Evolutionary conservation across 371 early-diverging fungal species (phyloP), one percentile per base, ranked within the genome.

Genomic region (Batrachochytrium dendrobatidis): DNA sequence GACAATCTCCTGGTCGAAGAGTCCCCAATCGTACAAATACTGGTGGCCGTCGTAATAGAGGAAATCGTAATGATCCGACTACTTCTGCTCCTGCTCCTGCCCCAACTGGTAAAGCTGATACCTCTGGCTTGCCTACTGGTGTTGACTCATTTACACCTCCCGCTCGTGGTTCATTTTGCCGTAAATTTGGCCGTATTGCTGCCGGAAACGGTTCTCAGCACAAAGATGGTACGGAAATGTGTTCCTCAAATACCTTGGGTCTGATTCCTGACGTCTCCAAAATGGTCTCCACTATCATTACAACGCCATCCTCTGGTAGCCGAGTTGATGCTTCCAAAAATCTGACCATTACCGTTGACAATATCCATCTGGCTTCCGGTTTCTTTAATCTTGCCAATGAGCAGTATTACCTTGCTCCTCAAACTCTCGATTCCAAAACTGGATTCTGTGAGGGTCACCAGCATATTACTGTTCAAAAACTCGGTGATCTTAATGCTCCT

Each of bases 241-340:
- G 73, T 56, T 61, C 66, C 18, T 18, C 24, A 20, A 67, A 65
- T 10, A 22, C 53, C 34, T 60, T 60, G 46, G 74, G 74, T 25
- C 56, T 45, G 20, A 48, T 74, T 55, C 75, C 75, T 34, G 29
- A 53, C 39, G 32, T 63, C 55, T 48, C 59, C 59, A 44, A 62
- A 22, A 74, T 74, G 75, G 71, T 72, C 44, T 70, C 70, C 29
- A 60, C 72, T 17, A 25, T 74, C 51, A 74, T 74, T 52, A 24
- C 56, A 34, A 3, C 35, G 28, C 75, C 75, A 34, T 50, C 1
- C 15, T 25, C 3, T 56, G 70, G 64, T n/a, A 59, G 61, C n/a
- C 59, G 54, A 28, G 15, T 72, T 15, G 26, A 45, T 44, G 46
- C 53, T 26, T 26, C 34, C 53, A 0, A 56, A 24, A 58, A 55